A percentile compares a stretch with the other conserved stretches of the same genome.
Conservation (phyloP, 192 early-diverging fungal genomes). For the Blastocladiella britannica region DNA sequence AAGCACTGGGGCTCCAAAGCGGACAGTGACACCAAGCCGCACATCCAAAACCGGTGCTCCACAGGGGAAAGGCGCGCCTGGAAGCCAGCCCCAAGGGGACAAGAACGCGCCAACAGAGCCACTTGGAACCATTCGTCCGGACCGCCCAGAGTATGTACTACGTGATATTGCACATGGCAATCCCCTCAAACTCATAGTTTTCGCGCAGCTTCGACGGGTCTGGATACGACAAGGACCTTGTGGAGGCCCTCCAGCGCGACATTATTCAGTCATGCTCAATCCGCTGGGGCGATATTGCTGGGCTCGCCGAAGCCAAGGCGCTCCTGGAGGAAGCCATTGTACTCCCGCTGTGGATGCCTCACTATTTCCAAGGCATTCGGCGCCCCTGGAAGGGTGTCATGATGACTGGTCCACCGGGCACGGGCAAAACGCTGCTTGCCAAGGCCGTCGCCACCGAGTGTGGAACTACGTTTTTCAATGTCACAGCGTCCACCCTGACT, state of each 20-base stretch:
- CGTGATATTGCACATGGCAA: background rate
- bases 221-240: slow-evolving; percentile 39
- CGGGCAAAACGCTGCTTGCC: slow-evolving; percentile 38
- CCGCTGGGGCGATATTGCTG: slow-evolving; percentile 34
- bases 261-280: slow-evolving; percentile 33
- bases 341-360: slow-evolving; percentile 42
- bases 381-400: slow-evolving; percentile 29
- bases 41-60: background rate
- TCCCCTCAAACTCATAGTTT: background rate
- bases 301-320: slow-evolving; percentile 30
- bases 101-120: background rate
- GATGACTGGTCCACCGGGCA: slow-evolving; percentile 40
- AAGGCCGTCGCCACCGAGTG: slow-evolving; percentile 46
- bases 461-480: slow-evolving; percentile 42
- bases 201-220: slow-evolving; percentile 18
- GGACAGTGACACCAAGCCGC: background rate
- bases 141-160: no score
- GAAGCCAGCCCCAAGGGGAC: background rate
- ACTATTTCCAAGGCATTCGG: slow-evolving; percentile 28
- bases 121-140: no score
- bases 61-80: background rate
- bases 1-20: no score
- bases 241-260: slow-evolving; percentile 38
- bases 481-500: slow-evolving; percentile 33
- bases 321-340: slow-evolving; percentile 43